A percentile compares a stretch with the other conserved stretches of the same genome.
Conservation (phyloP, 495 filamentous ascomycete genomes). For the Opeltia flavorubescens region DNA sequence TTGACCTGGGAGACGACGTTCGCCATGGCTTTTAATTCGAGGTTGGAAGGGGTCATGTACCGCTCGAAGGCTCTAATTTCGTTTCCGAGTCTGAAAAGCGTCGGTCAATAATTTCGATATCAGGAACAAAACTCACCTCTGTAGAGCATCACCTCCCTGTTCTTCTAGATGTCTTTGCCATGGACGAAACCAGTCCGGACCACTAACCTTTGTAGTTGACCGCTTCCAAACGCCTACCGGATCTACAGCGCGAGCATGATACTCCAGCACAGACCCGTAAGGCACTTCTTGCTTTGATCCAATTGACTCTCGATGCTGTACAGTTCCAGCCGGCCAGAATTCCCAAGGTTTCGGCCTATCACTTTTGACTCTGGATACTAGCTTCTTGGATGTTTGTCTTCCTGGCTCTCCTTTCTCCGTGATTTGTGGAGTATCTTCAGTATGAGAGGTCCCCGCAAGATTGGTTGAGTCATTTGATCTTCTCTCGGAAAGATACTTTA, state of each 20-base stretch:
- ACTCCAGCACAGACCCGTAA: not conserved
- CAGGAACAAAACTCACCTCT: not conserved
- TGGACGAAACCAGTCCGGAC: conserved; percentile 4
- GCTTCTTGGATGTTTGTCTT: not conserved
- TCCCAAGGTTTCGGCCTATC: not conserved
- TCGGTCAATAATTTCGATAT: not conserved
- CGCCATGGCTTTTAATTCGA: conserved; percentile 21
- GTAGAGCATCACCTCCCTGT: not conserved
- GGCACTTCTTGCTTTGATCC: not conserved
- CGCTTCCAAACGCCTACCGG: not conserved
- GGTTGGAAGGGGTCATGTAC: conserved; percentile 25
- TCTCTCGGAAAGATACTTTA: not conserved
- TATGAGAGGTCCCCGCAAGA: not conserved
- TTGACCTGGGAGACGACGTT: conserved; percentile 19
- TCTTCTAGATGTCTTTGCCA: conserved; percentile 10
- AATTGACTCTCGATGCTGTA: not conserved
- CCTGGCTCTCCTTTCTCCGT: not conserved
- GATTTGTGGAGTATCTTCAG: not conserved
- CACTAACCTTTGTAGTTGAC: not conserved
- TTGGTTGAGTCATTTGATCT: not conserved
- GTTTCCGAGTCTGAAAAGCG: conserved; percentile 19
- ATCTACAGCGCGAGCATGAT: not conserved
- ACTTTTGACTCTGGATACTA: not conserved
- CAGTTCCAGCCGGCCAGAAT: not conserved
- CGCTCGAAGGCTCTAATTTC: conserved; percentile 34